Base-by-base conservation (phyloP, 2,329 filamentous ascomycete species). In the Trichoderma polysporum region DNA sequence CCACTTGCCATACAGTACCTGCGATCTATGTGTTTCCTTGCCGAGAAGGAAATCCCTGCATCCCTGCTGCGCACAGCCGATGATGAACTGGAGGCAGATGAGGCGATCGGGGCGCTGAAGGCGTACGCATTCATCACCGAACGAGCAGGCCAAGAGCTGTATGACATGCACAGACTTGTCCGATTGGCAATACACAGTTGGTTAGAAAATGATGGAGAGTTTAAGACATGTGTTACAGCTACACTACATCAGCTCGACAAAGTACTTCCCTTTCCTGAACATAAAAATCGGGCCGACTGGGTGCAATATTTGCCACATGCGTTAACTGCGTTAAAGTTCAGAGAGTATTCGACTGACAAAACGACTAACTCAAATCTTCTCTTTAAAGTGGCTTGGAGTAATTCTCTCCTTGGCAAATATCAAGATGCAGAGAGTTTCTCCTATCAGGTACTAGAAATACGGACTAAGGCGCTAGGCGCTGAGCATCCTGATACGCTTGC, bases 151-250 rank as follows among this genome's bases (percentile, higher is more conserved):
- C 5, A 29, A 1, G 33, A 66, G 15, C 65, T 66, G 4, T 73
- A 71, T 31, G 74, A 76, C 50, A 76, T 79, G 15, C 75, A 79
- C 39, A 71, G 76, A 10, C 69, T 79, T 3, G 74, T 79, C 17
- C 72, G 70, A 37, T 35, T 78, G 12, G 71, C 73, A 5, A 75
- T 73, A 66, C 69, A 67, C 10, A 77, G 73, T 52, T 77, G 72
- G 74, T 52, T 79, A 0, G 53, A 66, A 0, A 27, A 69, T 22
- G 65, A 72, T 7, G 49, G 49, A 4, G n/a, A 63, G 15, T n/a
- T 53, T 6, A 17, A 35, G n/a, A 10, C 35, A 15, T 39, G 33
- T 10, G n/a, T 29, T 3, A 45, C 9, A 7, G 29, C 25, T 25
- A 25, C 35, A 5, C 31, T 63, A 41, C 22, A 15, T 9, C 33